phyloP scores from a whole-genome alignment of 2,329 filamentous ascomycete species.

The Akanthomyces dipterigenus region DNA sequence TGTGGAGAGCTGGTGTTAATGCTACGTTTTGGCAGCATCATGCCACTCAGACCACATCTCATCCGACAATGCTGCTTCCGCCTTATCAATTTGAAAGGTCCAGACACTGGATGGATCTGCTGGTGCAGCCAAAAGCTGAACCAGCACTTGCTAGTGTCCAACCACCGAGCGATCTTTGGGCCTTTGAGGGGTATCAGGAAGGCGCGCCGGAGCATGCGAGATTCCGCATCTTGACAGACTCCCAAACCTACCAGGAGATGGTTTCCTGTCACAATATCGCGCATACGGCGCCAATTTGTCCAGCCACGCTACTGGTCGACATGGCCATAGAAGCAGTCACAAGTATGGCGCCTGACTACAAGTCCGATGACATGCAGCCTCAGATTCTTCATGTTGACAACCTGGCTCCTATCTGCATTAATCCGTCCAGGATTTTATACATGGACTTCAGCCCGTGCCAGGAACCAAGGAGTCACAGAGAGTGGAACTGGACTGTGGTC shows the following conservation, averaged over 20 bases:
- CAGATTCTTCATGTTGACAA: not conserved
- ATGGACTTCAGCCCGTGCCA: too few relatives aligned
- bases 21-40: constrained; percentile 33
- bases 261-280: constrained; percentile 33
- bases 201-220: constrained; percentile 15
- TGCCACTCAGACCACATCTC: constrained; percentile 18
- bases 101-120: constrained; percentile 32
- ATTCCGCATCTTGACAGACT: constrained; percentile 36
- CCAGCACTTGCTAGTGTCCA: not conserved
- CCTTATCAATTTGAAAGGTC: constrained; percentile 37
- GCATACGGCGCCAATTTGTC: constrained; percentile 31
- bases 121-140: constrained; percentile 16
- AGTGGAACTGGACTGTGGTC: not conserved
- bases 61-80: constrained; percentile 25
- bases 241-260: constrained; percentile 26
- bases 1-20: constrained; percentile 34
- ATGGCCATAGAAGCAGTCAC: constrained; percentile 26
- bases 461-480: too few relatives aligned
- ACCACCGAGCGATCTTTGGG: not conserved
- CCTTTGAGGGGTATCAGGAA: not conserved
- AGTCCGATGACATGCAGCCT: not conserved
- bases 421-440: not conserved
- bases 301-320: constrained; percentile 27
- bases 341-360: constrained; percentile 13
- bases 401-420: not conserved